Evolutionary conservation across 1,139 yeast genomes (phyloP).

Genomic region (Diutina scorzettiae): DNA sequence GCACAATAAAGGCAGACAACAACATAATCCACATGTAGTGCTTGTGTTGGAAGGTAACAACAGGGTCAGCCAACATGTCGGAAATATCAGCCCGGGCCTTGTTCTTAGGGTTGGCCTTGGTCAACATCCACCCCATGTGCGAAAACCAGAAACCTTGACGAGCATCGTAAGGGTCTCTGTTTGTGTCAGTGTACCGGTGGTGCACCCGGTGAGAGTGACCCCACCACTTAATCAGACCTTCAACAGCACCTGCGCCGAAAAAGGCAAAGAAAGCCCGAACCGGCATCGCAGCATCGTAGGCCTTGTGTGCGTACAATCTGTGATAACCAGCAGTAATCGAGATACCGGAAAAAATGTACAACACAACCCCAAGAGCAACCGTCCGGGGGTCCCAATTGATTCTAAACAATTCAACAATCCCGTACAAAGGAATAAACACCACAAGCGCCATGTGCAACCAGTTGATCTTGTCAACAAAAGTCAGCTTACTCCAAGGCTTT

Average conservation of each 20-base stretch:
- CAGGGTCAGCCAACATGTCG: conserved; percentile 82
- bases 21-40: conserved; percentile 68
- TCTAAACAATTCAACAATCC: conserved; percentile 37
- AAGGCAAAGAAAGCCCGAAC: conserved; percentile 64
- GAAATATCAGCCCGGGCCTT: conserved; percentile 95
- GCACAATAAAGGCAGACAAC: conserved; percentile 58
- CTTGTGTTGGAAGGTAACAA: conserved; percentile 87
- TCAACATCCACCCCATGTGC: conserved; percentile 97
- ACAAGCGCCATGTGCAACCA: conserved; percentile 88
- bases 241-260: conserved; percentile 90
- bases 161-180: conserved; percentile 96
- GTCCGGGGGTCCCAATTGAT: conserved; percentile 52
- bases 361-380: conserved; percentile 41
- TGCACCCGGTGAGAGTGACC: conserved; percentile 94
- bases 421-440: conserved; percentile 55
- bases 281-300: conserved; percentile 68
- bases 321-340: conserved; percentile 97
- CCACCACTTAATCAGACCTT: conserved; percentile 99
- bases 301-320: conserved; percentile 78
- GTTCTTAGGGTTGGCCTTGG: conserved; percentile 85
- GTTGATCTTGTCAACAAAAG: conserved; percentile 83
- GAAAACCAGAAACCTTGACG: conserved; percentile 92
- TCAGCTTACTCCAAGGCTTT: conserved; percentile 74
- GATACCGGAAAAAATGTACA: conserved; percentile 66
- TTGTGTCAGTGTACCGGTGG: conserved; percentile 94